These are phyloP conservation scores for Acanthamoeba triangularis DNA, from an alignment of 208 protist species.

Conservation along the genomic window DNA sequence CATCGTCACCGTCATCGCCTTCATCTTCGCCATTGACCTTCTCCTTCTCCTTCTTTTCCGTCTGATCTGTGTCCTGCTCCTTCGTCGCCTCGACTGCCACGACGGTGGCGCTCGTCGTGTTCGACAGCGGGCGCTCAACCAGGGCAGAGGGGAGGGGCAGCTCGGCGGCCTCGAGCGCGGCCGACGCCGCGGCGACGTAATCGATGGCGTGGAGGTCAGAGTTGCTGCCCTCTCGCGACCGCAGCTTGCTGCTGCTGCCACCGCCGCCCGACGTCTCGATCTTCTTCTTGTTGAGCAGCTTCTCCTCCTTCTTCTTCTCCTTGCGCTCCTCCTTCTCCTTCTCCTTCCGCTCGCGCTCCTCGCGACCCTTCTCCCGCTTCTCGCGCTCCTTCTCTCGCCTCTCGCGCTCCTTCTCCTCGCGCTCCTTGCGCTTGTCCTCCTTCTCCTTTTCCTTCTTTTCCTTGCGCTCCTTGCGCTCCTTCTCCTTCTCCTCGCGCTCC, in stretches of 20 bases:
- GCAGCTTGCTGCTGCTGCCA: background rate
- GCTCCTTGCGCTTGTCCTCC: background rate
- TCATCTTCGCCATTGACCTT: no score
- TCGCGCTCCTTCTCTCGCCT: background rate
- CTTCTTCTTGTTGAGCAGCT: slow-evolving; percentile 35
- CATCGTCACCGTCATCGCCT: no score
- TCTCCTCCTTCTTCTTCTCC: slow-evolving; percentile 37
- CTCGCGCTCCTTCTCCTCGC: background rate
- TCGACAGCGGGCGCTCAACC: background rate
- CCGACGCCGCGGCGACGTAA: background rate
- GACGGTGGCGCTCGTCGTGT: background rate
- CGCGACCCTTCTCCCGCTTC: background rate
- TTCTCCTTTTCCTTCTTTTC: slow-evolving; percentile 55
- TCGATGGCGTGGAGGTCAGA: background rate
- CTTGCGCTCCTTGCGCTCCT: slow-evolving; percentile 8
- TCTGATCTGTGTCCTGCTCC: background rate
- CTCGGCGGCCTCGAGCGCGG: slow-evolving; percentile 6
- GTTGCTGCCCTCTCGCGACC: background rate
- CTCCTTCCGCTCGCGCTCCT: background rate
- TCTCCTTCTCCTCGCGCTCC: slow-evolving; percentile 19
- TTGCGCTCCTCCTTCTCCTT: slow-evolving; percentile 61
- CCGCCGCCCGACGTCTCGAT: background rate
- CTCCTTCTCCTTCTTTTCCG: no score
- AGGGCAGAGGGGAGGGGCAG: background rate
- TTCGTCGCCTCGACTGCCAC: background rate